phyloP scores from a whole-genome alignment of 306 rosid species.

The Ormosia emarginata region DNA sequence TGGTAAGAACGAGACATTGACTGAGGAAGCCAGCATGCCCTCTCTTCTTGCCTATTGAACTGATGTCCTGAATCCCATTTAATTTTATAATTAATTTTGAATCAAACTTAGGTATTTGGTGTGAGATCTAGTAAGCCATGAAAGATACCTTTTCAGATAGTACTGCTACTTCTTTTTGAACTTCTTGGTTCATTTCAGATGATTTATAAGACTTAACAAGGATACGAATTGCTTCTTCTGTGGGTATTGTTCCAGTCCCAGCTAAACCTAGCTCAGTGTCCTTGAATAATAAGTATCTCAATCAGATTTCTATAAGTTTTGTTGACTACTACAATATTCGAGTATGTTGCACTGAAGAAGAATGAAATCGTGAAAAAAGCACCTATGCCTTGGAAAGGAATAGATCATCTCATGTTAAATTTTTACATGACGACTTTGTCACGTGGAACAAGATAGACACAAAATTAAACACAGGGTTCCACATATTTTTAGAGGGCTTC shows the following conservation, averaged over 20 bases:
- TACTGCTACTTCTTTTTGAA: neutral
- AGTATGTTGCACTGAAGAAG: neutral
- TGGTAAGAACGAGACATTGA: conserved; percentile 41
- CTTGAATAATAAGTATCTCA: conserved; percentile 2
- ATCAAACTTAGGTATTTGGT: neutral
- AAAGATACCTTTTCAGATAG: conserved; percentile 23
- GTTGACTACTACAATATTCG: neutral
- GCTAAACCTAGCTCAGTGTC: conserved; percentile 7
- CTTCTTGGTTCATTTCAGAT: neutral
- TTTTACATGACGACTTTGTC: too few relatives aligned
- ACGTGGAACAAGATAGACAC: too few relatives aligned
- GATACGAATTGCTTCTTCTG: conserved; percentile 2
- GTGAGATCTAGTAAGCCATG: neutral
- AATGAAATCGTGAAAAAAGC: neutral
- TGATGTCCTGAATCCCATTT: neutral
- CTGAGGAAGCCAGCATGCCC: conserved; percentile 32
- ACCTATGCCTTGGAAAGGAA: neutral
- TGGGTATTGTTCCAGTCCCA: neutral
- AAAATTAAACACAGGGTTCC: too few relatives aligned
- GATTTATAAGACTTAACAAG: conserved; percentile 8
- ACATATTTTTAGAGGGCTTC: too few relatives aligned
- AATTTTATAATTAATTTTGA: neutral
- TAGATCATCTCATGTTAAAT: too few relatives aligned
- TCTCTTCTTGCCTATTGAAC: conserved; percentile 22
- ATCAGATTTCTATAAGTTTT: neutral